Base-by-base conservation (phyloP, 2,329 filamentous ascomycete genomes). In the Alternaria tenuissima region DNA sequence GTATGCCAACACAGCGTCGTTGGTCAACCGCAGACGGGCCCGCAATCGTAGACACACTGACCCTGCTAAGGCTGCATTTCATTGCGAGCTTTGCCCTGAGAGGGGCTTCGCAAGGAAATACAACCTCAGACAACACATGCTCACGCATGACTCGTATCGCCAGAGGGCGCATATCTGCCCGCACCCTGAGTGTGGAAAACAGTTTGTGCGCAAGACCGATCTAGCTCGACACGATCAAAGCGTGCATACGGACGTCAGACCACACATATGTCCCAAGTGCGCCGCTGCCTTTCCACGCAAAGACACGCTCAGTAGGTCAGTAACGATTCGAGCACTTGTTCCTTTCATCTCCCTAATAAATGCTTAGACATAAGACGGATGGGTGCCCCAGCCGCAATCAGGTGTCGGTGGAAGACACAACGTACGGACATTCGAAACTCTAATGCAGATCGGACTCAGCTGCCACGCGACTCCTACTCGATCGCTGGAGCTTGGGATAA, bases 111-210 rank as follows among this genome's bases (percentile, higher is more conserved):
- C 91, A 66, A 85, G 93, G 63, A 90, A 88, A 70, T 96, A 94
- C 81, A 96, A 96, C 79, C 92, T 89, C 80, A 93, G 91, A 72
- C 91, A 92, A 30, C 93, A 96, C 76, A 86, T 94, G 84, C 90
- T 94, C 72, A 94, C 89, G 1, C 93, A 97, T 73, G 88, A 95
- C 72, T 88, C 91, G 14, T 85, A 87, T 60, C 85, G 90, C 57
- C 87, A 87, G 69, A 91, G 91, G 70, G 88, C 89, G 0, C 90
- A 92, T 71, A 83, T 84, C 1, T 96, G 93, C 77, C 81, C 81
- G 1, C 81, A 88, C 30, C 77, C 83, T 3, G 85, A 84, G 53
- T 97, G 93, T 79, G 84, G 80, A 66, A 92, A 90, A 80, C 87
- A 87, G 52, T 96, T 96, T 77, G 91, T 92, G 18, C 86, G 93